phyloP scores from a whole-genome alignment of 116 monocot genomes.

The Phalaenopsis hybrid region DNA sequence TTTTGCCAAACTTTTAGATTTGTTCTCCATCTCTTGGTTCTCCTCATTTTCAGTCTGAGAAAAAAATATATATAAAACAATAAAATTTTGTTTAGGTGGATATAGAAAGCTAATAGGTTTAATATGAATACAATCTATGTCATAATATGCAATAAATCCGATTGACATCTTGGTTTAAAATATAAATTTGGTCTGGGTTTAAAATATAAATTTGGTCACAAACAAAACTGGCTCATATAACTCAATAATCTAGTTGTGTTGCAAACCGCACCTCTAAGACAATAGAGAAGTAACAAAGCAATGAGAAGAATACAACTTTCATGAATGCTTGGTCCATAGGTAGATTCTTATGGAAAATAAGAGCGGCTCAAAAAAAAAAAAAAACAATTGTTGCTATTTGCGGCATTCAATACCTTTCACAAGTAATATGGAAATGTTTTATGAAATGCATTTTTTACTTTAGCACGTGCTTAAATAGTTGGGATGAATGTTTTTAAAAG shows the following conservation, averaged over 20 bases:
- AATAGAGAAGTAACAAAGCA: not conserved
- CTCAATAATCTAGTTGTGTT: not conserved
- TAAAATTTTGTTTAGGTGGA: not conserved
- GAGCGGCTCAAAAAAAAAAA: too few relatives aligned
- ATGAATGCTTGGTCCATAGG: not conserved
- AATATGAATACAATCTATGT: not conserved
- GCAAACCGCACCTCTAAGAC: not conserved
- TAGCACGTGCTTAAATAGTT: too few relatives aligned
- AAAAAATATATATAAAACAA: conserved; percentile 3
- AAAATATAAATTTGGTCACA: not conserved
- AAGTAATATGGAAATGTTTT: too few relatives aligned
- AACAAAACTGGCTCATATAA: not conserved
- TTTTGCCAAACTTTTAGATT: conserved; percentile 10
- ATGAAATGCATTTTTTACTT: too few relatives aligned
- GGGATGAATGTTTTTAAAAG: too few relatives aligned
- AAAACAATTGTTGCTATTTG: too few relatives aligned
- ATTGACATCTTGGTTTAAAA: not conserved
- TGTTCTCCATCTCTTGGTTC: conserved; percentile 10
- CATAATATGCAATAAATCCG: not conserved
- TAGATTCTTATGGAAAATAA: not conserved
- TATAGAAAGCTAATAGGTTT: not conserved
- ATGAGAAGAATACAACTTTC: not conserved
- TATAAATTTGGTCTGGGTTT: not conserved
- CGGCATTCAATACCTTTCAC: too few relatives aligned
- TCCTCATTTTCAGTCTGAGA: conserved; percentile 44